Percentiles rank a stretch among this genome's conserved stretches.
Evolutionary conservation across 805 yeast genomes (phyloP).

Genomic region (Candida nitratophila): DNA sequence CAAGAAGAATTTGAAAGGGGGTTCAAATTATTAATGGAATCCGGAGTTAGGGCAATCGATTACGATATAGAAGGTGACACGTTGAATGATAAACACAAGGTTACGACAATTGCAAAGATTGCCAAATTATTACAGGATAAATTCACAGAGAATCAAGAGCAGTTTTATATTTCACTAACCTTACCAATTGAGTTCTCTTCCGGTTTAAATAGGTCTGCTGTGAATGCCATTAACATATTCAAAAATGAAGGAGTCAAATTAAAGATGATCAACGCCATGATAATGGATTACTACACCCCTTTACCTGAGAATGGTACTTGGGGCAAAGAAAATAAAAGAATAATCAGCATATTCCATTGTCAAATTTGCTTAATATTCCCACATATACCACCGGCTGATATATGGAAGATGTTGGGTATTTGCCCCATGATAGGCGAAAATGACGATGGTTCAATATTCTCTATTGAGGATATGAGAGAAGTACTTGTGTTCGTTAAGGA

Average conservation of each 20-base stretch:
- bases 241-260: constrained; percentile 6
- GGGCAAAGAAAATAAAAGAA: constrained; percentile 22
- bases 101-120: constrained; percentile 10
- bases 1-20: constrained; percentile 12
- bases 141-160: neutral
- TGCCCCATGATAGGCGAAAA: constrained; percentile 29
- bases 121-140: constrained; percentile 6
- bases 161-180: constrained; percentile 18
- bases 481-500: constrained; percentile 13
- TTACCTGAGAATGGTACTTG: constrained; percentile 13
- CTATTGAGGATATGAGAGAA: constrained; percentile 15
- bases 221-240: constrained; percentile 10
- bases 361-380: constrained; percentile 9
- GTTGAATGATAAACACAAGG: constrained; percentile 5
- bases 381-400: constrained; percentile 1
- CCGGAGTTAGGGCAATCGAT: constrained; percentile 17
- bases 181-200: constrained; percentile 21
- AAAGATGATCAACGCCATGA: constrained; percentile 18
- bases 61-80: constrained; percentile 24
- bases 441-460: constrained; percentile 21
- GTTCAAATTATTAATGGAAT: constrained; percentile 6
- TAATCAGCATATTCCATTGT: constrained; percentile 11
- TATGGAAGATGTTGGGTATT: constrained; percentile 20
- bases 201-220: constrained; percentile 14
- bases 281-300: constrained; percentile 26